A percentile compares a stretch with the other conserved stretches of the same genome.
Evolutionary conservation across 73 alveolate species (phyloP).

Genomic region (Effrenium voratum): DNA sequence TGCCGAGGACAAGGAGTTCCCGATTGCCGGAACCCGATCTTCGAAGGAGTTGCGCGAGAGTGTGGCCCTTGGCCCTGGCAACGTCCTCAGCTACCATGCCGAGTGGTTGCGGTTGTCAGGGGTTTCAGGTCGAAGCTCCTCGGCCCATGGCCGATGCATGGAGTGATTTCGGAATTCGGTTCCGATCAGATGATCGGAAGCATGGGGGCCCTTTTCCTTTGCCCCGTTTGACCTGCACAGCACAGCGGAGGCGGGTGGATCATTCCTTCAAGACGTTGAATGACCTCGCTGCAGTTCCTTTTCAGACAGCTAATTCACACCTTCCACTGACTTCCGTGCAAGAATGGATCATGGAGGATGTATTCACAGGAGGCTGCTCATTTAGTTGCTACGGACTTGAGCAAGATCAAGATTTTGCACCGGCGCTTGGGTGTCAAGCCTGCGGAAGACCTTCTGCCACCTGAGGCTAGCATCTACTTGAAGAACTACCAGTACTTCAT

Average conservation of each 20-base stretch:
- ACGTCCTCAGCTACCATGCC: background rate
- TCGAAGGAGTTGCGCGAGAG: slow-evolving; percentile 9
- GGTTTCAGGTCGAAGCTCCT: background rate
- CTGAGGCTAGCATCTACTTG: background rate
- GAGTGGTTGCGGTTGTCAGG: slow-evolving; percentile 36
- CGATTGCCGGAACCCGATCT: background rate
- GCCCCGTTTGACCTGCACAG: background rate
- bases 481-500: background rate
- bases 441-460: background rate
- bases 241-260: slow-evolving; percentile 13
- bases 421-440: background rate
- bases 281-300: background rate
- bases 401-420: background rate
- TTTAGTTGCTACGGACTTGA: background rate
- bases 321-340: background rate
- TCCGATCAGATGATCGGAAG: background rate
- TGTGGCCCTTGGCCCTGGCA: background rate
- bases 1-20: background rate
- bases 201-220: slow-evolving; percentile 20
- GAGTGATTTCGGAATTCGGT: background rate
- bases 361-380: background rate
- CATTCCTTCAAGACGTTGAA: background rate
- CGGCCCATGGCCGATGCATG: background rate
- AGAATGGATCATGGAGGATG: background rate
- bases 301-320: background rate